Evolutionary conservation across 495 filamentous ascomycete species (phyloP).

Genomic region (Oleoguttula mirabilis): DNA sequence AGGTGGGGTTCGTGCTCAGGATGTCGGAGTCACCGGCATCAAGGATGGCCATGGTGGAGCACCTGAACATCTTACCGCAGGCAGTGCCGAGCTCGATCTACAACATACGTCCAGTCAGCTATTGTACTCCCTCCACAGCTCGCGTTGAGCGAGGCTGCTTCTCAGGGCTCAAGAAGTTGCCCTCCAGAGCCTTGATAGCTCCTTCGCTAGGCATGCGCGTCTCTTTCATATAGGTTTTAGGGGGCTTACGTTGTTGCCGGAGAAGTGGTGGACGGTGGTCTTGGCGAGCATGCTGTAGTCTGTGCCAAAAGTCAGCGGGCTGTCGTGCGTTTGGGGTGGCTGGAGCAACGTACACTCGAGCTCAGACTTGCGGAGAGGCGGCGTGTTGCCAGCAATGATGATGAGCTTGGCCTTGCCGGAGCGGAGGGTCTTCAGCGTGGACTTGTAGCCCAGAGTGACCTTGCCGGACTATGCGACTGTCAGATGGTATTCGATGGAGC

Average conservation of each 20-base stretch:
- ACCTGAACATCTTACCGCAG: conserved; percentile 80
- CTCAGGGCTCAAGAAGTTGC: conserved; percentile 47
- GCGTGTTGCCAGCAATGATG: conserved; percentile 84
- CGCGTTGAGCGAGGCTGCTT: conserved; percentile 50
- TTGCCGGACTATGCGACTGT: conserved; percentile 21
- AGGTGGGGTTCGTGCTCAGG: conserved; percentile 56
- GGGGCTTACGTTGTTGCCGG: conserved; percentile 86
- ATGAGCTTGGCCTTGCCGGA: conserved; percentile 65
- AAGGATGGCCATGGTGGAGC: conserved; percentile 87
- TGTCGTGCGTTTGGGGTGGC: neutral
- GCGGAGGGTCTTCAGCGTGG: conserved; percentile 89
- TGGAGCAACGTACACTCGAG: conserved; percentile 50
- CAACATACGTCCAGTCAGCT: conserved; percentile 28
- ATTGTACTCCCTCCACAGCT: conserved; percentile 76
- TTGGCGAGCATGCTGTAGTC: conserved; percentile 86
- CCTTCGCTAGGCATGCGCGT: conserved; percentile 19
- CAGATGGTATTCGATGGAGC: conserved; percentile 3
- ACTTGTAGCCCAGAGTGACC: conserved; percentile 88
- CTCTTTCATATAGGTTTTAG: neutral
- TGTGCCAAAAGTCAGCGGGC: conserved; percentile 39
- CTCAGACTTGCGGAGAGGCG: conserved; percentile 89
- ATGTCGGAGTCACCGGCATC: conserved; percentile 99
- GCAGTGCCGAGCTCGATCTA: conserved; percentile 95
- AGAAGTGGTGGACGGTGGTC: conserved; percentile 90
- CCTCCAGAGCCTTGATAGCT: conserved; percentile 24